Base-by-base conservation (phyloP, 768 basidiomycete species). In the Rhizopogon vesiculosus region DNA sequence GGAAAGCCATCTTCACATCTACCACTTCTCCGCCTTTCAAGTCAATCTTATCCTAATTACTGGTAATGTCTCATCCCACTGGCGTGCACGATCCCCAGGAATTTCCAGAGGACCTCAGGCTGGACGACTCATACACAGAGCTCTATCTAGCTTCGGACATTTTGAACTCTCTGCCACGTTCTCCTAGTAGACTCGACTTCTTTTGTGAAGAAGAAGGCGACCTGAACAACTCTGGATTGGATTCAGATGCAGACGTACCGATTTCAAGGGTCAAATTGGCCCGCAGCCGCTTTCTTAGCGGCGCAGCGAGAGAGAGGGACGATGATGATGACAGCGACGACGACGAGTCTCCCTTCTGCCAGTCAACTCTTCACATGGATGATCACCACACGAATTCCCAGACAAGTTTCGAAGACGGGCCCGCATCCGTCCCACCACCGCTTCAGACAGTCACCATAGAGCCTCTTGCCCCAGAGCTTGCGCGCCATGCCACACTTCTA, bases 131-230 rank as follows among this genome's bases (percentile, higher is more conserved):
- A 0, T 28, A 35, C 16, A 38, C 62, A n/a, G 22, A 35, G 16
- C 29, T 42, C 5, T 56, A 56, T 5, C 29, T 22, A 25, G 22
- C 25, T 9, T 50, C 33, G 9, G 68, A 65, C 9, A 61, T 57
- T 19, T 46, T 54, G 7, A 54, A 16, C 15, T 35, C 43, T n/a
- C 77, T 78, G 35, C 67, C 69, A 60, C 77, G 79, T 33, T 78
- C 80, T 49, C 69, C 72, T 29, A 84, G 78, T 59, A 78, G 78
- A 44, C 71, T 82, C 7, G 77, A 77, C 45, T 80, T 80, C 40
- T 64, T 67, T 51, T 18, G 56, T 33, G 49, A 57, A 10, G 51
- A 39, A 10, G 18, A 33, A 1, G 57, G 61, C 5, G 39, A 48
- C 0, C 25, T 7, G 8, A 54, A 51, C n/a, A 25, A 42, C 40